Base-by-base conservation (phyloP, 768 basidiomycete species). In the Russula dissimulans region DNA sequence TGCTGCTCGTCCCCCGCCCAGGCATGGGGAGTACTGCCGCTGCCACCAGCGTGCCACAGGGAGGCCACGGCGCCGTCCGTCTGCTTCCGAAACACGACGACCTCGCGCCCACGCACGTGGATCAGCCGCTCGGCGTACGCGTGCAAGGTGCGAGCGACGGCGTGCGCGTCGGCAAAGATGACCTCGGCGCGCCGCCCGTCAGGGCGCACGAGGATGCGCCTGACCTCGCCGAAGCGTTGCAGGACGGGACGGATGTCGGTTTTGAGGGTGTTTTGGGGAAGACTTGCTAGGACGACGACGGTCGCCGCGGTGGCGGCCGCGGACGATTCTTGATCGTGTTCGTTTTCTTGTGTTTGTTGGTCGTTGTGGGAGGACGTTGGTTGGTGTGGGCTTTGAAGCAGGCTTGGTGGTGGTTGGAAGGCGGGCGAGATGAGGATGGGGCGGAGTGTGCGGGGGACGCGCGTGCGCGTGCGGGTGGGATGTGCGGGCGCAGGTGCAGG, bases 71-170 rank as follows among this genome's bases (percentile, higher is more conserved):
- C 31, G 18, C 12, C 34, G 7, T 9, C 1, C 3, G 26, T 0
- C 5, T 15, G 9, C 6, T 54, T 57, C 11, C 60, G 56, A 26
- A 48, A 53, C 1, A 61, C 32, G 26, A 18, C 3, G 22, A 54
- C n/a, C 50, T 52, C 56, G n/a, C 1, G 12, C 12, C 56, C 60
- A 0, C 51, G 60, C 17, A 61, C 56, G 17, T 18, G 18, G 2
- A 61, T 11, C 3, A 51, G 60, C 22, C 15, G 8, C 39, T 61
- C 60, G 0, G 60, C 60, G 10, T 61, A 61, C 4, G 60, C 60
- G 11, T 53, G 51, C 45, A 61, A 43, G 0, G 50, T 36, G 9
- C 56, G 50, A 12, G 17, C 54, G 4, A 57, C 51, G 32, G 31
- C 45, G 14, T 38, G 14, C 3, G 12, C 39, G 10, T 57, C 51